phyloP scores from a whole-genome alignment of 257 asterid species.

The Jaltomata sinuosa region DNA sequence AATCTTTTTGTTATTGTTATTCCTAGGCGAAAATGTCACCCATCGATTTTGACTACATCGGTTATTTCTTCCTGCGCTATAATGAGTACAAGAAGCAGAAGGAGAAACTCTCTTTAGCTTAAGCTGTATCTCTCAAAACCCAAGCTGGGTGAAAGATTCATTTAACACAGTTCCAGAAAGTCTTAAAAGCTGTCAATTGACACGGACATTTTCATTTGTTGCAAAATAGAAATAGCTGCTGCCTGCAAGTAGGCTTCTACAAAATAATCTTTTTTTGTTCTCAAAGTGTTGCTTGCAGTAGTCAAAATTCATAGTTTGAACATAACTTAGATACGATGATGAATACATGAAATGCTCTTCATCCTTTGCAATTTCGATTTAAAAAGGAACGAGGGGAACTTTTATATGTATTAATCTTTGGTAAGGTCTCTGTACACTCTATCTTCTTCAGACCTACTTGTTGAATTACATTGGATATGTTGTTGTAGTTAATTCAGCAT shows the following conservation, averaged over 20 bases:
- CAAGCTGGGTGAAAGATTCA: not conserved
- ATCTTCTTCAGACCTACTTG: too few relatives aligned
- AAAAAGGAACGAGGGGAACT: not conserved
- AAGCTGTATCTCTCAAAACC: constrained; percentile 10
- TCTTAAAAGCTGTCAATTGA: not conserved
- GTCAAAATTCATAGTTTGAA: not conserved
- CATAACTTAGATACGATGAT: too few relatives aligned
- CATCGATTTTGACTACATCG: constrained; percentile 69
- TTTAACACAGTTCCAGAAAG: not conserved
- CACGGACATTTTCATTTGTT: not conserved
- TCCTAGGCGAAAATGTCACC: constrained; percentile 93
- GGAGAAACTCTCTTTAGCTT: constrained; percentile 42
- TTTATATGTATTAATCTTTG: not conserved
- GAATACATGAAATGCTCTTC: too few relatives aligned
- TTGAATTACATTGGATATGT: too few relatives aligned
- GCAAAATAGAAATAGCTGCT: not conserved
- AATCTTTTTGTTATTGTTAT: not conserved
- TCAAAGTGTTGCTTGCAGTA: not conserved
- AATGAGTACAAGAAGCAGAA: constrained; percentile 66
- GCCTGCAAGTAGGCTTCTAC: not conserved
- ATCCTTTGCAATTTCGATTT: not conserved
- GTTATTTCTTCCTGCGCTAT: constrained; percentile 73
- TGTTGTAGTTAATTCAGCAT: too few relatives aligned
- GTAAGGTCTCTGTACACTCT: too few relatives aligned
- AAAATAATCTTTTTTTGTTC: not conserved